These are phyloP conservation scores for Stylonectria norvegica DNA, from an alignment of 2,329 filamentous ascomycete species.

Conservation along the genomic window DNA sequence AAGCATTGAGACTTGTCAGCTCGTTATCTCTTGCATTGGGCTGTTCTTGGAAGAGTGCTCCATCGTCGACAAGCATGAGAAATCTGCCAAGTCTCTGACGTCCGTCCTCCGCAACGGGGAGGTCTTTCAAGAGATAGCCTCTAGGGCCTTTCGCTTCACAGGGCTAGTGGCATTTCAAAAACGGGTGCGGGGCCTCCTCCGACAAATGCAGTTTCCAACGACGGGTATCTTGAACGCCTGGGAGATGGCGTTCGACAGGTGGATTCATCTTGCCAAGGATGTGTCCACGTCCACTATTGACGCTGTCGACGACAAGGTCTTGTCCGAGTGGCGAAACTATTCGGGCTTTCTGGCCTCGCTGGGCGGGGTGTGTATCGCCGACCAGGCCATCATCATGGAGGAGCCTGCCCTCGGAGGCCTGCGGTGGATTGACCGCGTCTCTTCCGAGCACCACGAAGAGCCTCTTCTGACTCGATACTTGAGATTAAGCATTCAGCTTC, in stretches of 20 bases:
- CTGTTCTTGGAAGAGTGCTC: constrained; percentile 60
- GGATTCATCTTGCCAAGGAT: constrained; percentile 62
- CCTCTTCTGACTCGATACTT: constrained; percentile 59
- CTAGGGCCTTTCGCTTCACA: constrained; percentile 62
- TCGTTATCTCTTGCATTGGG: constrained; percentile 60
- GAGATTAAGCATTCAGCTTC: constrained; percentile 60
- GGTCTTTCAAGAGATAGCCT: constrained; percentile 60
- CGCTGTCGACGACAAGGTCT: constrained; percentile 50
- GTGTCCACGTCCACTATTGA: constrained; percentile 53
- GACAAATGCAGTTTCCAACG: constrained; percentile 60
- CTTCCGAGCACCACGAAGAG: constrained; percentile 58
- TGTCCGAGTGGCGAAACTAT: constrained; percentile 66
- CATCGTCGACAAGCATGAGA: constrained; percentile 49
- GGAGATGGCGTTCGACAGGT: constrained; percentile 63
- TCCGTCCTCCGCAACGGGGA: constrained; percentile 59
- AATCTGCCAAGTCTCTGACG: constrained; percentile 47
- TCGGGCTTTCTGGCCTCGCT: constrained; percentile 66
- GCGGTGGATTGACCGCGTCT: constrained; percentile 62
- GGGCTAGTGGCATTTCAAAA: constrained; percentile 69
- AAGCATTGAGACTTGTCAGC: constrained; percentile 62
- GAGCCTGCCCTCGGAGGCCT: constrained; percentile 56
- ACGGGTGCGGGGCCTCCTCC: constrained; percentile 56
- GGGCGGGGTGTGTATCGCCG: constrained; percentile 62
- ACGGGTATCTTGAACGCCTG: constrained; percentile 65
- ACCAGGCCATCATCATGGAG: constrained; percentile 54